Evolutionary conservation across 257 asterid genomes (phyloP), one percentile per base, ranked within the genome.

Genomic region (Nicotiana knightiana): DNA sequence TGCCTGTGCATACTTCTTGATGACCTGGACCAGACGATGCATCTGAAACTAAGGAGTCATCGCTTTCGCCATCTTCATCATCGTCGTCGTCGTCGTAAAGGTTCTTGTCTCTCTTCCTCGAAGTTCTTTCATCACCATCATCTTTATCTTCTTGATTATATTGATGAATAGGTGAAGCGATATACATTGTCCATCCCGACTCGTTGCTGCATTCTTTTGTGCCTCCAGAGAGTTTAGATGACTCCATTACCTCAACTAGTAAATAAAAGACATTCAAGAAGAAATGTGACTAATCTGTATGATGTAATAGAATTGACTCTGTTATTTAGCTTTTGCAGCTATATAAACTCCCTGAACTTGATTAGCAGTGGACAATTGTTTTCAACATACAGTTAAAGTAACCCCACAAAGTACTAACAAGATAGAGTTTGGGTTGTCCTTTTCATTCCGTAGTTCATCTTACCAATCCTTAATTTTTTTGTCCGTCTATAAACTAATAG

Each of bases 21-120:
- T 87, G 87, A 39, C 92, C 88, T 11, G 97, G 97, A 61, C 98
- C 97, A 9, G 97, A 91, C 43, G 97, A 90, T 30, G 98, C 98
- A 88, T 93, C 98, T 11, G 98, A 94, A 66, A 93, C 93, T 97
- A 93, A 90, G 5, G 97, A 92, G 68, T 94, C 97, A 84, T 93
- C 97, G 37, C 93, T 93, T 39, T 87, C 89, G 3, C 76, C 88
- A 5, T 86, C 88, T 63, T 86, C 87, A 54, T 26, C 24, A 16
- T 65, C 78, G 82, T 54, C 82, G 51, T 84, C 81, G 3, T 64
- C 59, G 15, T 54, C 4, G 61, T 54, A 15, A 54, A 6, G 67
- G n/a, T 67, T 78, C 83, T 59, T 58, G 67, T 76, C 58, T 16
- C 43, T 80, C 71, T 65, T 16, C 71, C 39, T 24, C 18, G 35